phyloP scores from a whole-genome alignment of 768 basidiomycete species.

The Tulasnella sp. region DNA sequence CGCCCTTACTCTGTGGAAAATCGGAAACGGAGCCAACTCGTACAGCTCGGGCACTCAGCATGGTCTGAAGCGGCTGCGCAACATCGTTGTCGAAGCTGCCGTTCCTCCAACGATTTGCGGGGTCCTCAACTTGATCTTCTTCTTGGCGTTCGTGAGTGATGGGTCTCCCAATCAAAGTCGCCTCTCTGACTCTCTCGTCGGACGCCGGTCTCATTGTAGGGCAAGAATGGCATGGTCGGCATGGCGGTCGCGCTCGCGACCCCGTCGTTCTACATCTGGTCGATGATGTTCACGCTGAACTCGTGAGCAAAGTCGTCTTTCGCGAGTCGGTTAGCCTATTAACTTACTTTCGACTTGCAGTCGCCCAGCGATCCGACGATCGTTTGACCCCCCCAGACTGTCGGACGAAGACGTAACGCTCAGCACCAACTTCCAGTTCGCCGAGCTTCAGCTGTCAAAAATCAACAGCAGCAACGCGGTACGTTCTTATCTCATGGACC shows the following conservation, averaged over 20 bases:
- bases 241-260: background rate
- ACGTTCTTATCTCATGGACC: background rate
- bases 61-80: background rate
- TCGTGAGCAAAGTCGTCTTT: background rate
- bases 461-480: background rate
- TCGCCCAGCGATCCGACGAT: background rate
- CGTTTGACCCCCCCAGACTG: background rate
- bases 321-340: background rate
- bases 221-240: background rate
- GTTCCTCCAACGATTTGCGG: background rate
- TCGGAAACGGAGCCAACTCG: background rate
- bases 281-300: background rate
- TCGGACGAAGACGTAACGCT: background rate
- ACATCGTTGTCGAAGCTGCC: background rate
- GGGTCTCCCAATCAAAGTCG: background rate
- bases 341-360: background rate
- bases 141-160: background rate
- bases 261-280: background rate
- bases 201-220: background rate
- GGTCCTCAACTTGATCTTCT: background rate
- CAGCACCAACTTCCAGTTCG: background rate
- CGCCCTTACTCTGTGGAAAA: background rate
- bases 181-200: background rate
- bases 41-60: background rate
- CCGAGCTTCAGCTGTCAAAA: background rate